phyloP scores from a whole-genome alignment of 140 eudicot species.

The Ambrosia hybrid region DNA sequence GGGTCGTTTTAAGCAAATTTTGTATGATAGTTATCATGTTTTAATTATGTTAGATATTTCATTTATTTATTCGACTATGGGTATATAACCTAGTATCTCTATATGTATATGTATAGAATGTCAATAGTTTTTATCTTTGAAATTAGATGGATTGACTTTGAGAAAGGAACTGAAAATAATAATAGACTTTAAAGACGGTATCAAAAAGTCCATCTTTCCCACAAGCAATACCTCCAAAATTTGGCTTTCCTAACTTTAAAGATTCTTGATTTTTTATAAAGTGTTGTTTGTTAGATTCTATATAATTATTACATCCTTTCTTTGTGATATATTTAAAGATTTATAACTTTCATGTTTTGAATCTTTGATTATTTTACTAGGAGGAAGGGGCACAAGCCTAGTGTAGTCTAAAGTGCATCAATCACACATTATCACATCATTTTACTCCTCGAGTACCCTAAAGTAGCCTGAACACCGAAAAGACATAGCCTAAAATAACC shows the following conservation, averaged over 20 bases:
- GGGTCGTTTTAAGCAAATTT: no score
- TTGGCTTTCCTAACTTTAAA: conserved; percentile 6
- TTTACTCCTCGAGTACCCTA: no score
- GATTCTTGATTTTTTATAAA: conserved; percentile 4
- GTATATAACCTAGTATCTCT: no score
- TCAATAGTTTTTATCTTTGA: not conserved
- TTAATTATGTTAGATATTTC: no score
- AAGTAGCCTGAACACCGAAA: no score
- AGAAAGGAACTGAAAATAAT: not conserved
- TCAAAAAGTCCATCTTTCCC: conserved; percentile 13
- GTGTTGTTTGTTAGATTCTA: not conserved
- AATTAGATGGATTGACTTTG: not conserved
- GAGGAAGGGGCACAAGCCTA: no score
- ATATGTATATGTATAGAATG: not conserved
- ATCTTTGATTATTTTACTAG: not conserved
- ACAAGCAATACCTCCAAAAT: conserved; percentile 14
- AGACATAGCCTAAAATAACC: no score
- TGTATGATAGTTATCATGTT: no score
- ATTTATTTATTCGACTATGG: no score
- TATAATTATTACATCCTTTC: not conserved
- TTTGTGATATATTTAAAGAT: not conserved
- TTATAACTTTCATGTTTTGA: not conserved
- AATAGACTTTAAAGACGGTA: not conserved
- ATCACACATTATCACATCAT: no score
- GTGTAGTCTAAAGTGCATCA: no score